phyloP scores from a whole-genome alignment of 805 yeast genomes.

The Lachancea quebecensis region DNA sequence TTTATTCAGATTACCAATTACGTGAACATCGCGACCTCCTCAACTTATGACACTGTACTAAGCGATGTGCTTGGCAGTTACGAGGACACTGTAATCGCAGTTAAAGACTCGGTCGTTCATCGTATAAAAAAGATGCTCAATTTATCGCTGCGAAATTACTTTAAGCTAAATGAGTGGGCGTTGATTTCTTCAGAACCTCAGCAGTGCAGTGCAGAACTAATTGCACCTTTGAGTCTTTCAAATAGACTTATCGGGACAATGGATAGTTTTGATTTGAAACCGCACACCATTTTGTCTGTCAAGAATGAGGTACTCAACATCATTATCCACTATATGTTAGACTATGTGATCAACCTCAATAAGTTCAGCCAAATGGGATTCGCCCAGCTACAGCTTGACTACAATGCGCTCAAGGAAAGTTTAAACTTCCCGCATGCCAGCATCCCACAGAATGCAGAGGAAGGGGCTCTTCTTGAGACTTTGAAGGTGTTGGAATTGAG shows the following conservation, averaged over 20 bases:
- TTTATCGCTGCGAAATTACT: slow-evolving; percentile 29
- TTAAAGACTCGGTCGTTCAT: slow-evolving; percentile 26
- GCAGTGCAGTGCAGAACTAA: slow-evolving; percentile 11
- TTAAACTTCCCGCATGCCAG: slow-evolving; percentile 16
- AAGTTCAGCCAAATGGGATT: slow-evolving; percentile 32
- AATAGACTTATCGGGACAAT: not conserved
- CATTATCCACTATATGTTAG: slow-evolving; percentile 30
- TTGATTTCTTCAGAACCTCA: slow-evolving; percentile 9
- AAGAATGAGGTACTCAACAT: slow-evolving; percentile 22
- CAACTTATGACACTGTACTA: slow-evolving; percentile 22
- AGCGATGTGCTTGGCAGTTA: slow-evolving; percentile 28
- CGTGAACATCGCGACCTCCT: slow-evolving; percentile 8
- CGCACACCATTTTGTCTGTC: slow-evolving; percentile 16
- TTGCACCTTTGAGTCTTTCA: slow-evolving; percentile 4
- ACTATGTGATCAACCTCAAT: slow-evolving; percentile 33
- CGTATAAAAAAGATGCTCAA: slow-evolving; percentile 28
- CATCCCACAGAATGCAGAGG: slow-evolving; percentile 18
- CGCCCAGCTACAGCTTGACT: slow-evolving; percentile 30
- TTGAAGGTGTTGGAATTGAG: slow-evolving; percentile 27
- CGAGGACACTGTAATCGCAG: slow-evolving; percentile 22
- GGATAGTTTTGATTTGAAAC: slow-evolving; percentile 7
- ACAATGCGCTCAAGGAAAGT: slow-evolving; percentile 23
- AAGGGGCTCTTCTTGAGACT: slow-evolving; percentile 19
- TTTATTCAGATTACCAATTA: slow-evolving; percentile 7
- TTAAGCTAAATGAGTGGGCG: slow-evolving; percentile 31